These are phyloP conservation scores for Zopfia rhizophila DNA, from an alignment of 2,329 filamentous ascomycete genomes.

Conservation along the genomic window DNA sequence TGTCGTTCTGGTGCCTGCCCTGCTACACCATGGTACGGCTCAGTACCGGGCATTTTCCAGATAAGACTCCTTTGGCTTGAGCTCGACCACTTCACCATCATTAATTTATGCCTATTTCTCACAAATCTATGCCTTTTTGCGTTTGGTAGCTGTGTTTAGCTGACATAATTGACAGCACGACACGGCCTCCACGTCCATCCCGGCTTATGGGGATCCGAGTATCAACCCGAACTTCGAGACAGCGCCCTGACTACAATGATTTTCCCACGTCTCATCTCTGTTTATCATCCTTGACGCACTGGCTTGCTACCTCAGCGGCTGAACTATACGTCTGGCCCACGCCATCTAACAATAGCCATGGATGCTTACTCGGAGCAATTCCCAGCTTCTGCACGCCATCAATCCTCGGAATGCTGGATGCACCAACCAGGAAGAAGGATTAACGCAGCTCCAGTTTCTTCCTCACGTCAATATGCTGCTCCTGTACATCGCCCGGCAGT, in stretches of 20 bases:
- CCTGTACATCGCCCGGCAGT: constrained; percentile 53
- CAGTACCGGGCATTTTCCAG: constrained; percentile 21
- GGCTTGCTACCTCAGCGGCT: constrained; percentile 45
- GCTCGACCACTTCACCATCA: constrained; percentile 30
- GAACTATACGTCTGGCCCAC: constrained; percentile 42
- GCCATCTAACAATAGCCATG: constrained; percentile 52
- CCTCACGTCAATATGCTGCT: constrained; percentile 54
- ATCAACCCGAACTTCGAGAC: constrained; percentile 51
- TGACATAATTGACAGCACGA: constrained; percentile 48
- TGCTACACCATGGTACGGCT: constrained; percentile 5
- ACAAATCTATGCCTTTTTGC: constrained; percentile 29
- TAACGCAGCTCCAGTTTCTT: constrained; percentile 47
- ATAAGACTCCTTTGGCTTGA: constrained; percentile 21
- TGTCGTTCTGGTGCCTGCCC: constrained; percentile 13
- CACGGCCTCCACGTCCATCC: constrained; percentile 44
- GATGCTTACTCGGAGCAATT: constrained; percentile 48
- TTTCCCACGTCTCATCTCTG: constrained; percentile 51
- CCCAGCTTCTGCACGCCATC: constrained; percentile 49
- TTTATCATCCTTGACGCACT: constrained; percentile 51
- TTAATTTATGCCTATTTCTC: constrained; percentile 29
- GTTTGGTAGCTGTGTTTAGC: constrained; percentile 34
- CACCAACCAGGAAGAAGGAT: constrained; percentile 47
- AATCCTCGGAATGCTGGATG: constrained; percentile 45
- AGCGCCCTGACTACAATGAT: constrained; percentile 39
- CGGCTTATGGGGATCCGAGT: constrained; percentile 52